Percentiles rank a stretch among this genome's conserved stretches.
These are phyloP conservation scores for Penicillium capsulatum DNA, from an alignment of 2,329 filamentous ascomycete genomes.

Conservation along the genomic window DNA sequence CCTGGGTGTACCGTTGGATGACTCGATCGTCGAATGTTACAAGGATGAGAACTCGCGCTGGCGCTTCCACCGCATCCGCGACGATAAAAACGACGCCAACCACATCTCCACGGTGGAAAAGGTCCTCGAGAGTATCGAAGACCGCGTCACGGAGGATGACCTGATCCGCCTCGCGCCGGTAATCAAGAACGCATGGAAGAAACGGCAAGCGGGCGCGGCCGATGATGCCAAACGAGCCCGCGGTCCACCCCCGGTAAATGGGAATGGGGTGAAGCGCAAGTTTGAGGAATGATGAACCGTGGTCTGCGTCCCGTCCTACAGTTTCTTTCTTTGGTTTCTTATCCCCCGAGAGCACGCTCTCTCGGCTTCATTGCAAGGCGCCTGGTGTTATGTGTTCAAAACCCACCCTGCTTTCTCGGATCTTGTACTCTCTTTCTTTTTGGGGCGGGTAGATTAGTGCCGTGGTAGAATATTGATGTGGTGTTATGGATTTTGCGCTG, in stretches of 20 bases:
- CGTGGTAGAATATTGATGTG: too few species aligned
- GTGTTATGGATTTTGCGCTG: too few species aligned
- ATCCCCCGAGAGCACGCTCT: too few species aligned
- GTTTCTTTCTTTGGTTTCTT: too few species aligned
- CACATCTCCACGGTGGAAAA: constrained; percentile 78
- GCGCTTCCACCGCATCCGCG: constrained; percentile 83
- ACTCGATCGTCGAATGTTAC: constrained; percentile 85
- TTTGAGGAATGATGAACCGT: constrained; percentile 33
- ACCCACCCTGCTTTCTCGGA: too few species aligned
- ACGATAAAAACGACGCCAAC: constrained; percentile 90
- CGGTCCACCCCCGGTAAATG: constrained; percentile 26
- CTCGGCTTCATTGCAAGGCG: too few species aligned
- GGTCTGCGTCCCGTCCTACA: too few species aligned
- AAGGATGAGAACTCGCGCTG: constrained; percentile 71
- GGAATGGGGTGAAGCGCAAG: constrained; percentile 41
- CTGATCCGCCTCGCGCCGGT: constrained; percentile 63
- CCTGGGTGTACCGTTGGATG: constrained; percentile 70
- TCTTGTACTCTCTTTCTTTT: too few species aligned
- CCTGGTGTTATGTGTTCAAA: too few species aligned
- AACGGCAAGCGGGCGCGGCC: constrained; percentile 45
- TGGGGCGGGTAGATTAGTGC: too few species aligned
- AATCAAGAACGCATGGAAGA: constrained; percentile 81
- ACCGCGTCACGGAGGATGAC: constrained; percentile 78
- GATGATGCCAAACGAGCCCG: constrained; percentile 28
- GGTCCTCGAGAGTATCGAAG: constrained; percentile 84